phyloP scores from a whole-genome alignment of 2,329 filamentous ascomycete genomes.

The Bipolaris victoriae region DNA sequence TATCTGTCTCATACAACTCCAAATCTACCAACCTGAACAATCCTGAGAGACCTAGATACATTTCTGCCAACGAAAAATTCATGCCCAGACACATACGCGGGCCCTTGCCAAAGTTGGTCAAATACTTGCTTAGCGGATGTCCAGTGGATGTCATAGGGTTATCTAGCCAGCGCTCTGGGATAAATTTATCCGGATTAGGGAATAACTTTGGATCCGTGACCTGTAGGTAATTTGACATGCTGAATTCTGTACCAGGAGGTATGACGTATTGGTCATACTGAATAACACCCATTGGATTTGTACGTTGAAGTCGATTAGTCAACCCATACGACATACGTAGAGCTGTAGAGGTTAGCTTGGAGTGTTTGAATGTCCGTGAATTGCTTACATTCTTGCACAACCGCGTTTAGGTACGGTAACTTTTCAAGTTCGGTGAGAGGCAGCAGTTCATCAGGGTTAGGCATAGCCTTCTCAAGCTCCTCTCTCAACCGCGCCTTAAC shows the following conservation, averaged over 20 bases:
- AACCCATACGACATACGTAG: conserved; percentile 32
- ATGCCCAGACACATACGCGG: conserved; percentile 20
- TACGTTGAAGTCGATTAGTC: conserved; percentile 26
- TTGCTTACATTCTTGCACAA: conserved; percentile 16
- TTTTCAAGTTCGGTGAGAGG: conserved; percentile 20
- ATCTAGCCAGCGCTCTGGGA: neutral
- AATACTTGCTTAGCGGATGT: conserved; percentile 15
- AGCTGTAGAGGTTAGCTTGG: conserved; percentile 22
- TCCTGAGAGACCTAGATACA: conserved; percentile 16
- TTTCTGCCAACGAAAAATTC: conserved; percentile 18
- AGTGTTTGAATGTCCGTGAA: neutral
- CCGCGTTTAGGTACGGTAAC: conserved; percentile 35
- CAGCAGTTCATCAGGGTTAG: conserved; percentile 1
- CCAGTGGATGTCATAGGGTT: neutral
- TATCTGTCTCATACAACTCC: conserved; percentile 15
- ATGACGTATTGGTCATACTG: conserved; percentile 17
- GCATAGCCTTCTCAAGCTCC: conserved; percentile 11
- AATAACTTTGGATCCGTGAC: conserved; percentile 35
- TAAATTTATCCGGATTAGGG: conserved; percentile 11
- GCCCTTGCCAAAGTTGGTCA: conserved; percentile 20
- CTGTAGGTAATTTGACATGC: conserved; percentile 35
- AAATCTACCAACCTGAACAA: conserved; percentile 18
- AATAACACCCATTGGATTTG: conserved; percentile 24
- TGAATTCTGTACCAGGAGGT: conserved; percentile 35
- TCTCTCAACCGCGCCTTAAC: neutral